These are phyloP conservation scores for Mayamaea pseudoterrestris DNA, from an alignment of 108 stramenopile genomes.

Conservation along the genomic window DNA sequence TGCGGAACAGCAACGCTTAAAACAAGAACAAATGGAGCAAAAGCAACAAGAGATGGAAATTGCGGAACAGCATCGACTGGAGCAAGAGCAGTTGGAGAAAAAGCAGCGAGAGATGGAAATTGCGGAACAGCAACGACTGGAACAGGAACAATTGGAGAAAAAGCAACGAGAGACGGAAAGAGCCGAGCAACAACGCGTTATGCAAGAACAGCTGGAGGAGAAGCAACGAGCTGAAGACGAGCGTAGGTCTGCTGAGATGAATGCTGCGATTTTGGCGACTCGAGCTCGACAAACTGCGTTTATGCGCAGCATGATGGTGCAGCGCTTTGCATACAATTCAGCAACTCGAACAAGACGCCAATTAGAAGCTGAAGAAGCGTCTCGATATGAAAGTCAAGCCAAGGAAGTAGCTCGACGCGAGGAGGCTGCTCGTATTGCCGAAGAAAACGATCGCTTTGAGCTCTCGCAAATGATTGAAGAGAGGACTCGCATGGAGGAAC, in stretches of 20 bases:
- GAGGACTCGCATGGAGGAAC: constrained; percentile 1
- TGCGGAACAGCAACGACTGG: constrained; percentile 10
- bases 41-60: constrained; percentile 3
- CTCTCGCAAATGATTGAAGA: too few species aligned
- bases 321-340: neutral
- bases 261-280: too few species aligned
- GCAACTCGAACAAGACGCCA: too few species aligned
- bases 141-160: neutral
- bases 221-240: neutral
- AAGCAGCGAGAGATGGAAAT: constrained; percentile 1
- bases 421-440: constrained; percentile 8
- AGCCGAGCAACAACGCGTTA: constrained; percentile 8
- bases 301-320: too few species aligned
- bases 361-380: neutral
- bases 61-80: constrained; percentile 5
- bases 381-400: neutral
- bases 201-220: neutral
- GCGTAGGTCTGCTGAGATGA: neutral
- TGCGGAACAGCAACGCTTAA: neutral
- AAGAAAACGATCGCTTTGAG: too few species aligned
- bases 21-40: constrained; percentile 1
- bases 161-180: constrained; percentile 1
- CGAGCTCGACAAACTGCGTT: too few species aligned
- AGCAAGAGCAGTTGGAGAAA: constrained; percentile 6
- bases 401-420: constrained; percentile 2